Evolutionary conservation across 1,139 yeast species (phyloP).

Genomic region (Geotrichum citri-aurantii): DNA sequence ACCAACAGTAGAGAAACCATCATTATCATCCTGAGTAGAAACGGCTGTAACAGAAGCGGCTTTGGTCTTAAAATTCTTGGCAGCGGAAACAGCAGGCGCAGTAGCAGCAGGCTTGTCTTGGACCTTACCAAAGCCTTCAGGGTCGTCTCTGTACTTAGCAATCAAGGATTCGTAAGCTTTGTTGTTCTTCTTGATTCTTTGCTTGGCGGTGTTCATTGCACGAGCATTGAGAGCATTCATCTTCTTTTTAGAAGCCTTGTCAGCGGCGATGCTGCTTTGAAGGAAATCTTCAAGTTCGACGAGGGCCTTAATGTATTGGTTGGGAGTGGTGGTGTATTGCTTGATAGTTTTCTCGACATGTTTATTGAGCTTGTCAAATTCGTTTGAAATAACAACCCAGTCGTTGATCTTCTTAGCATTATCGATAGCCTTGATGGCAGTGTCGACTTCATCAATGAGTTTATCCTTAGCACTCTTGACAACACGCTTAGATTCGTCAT

Average conservation of each 20-base stretch:
- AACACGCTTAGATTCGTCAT: conserved; percentile 55
- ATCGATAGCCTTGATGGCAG: conserved; percentile 61
- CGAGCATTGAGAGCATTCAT: conserved; percentile 79
- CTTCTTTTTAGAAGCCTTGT: conserved; percentile 56
- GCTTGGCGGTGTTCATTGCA: conserved; percentile 82
- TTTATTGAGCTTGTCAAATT: conserved; percentile 73
- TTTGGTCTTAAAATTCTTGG: conserved; percentile 14
- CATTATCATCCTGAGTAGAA: conserved; percentile 32
- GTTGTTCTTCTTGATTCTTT: conserved; percentile 76
- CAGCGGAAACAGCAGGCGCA: conserved; percentile 26
- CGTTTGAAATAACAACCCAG: conserved; percentile 70
- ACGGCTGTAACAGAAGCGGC: conserved; percentile 19
- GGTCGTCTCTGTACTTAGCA: conserved; percentile 58
- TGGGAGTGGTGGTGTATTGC: conserved; percentile 67
- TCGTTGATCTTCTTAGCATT: conserved; percentile 65
- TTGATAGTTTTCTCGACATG: conserved; percentile 63
- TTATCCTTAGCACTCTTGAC: conserved; percentile 94
- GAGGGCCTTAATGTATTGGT: conserved; percentile 60
- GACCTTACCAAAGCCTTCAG: conserved; percentile 64
- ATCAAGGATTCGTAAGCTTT: conserved; percentile 61
- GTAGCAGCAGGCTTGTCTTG: conserved; percentile 39
- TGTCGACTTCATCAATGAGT: conserved; percentile 78
- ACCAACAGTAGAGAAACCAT: conserved; percentile 40
- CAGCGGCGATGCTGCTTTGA: conserved; percentile 51
- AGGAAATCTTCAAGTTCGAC: conserved; percentile 70